Percentiles rank a stretch among this genome's conserved stretches.
Evolutionary conservation across 2,329 filamentous ascomycete species (phyloP).

Genomic region (Apiospora kogelbergensis): DNA sequence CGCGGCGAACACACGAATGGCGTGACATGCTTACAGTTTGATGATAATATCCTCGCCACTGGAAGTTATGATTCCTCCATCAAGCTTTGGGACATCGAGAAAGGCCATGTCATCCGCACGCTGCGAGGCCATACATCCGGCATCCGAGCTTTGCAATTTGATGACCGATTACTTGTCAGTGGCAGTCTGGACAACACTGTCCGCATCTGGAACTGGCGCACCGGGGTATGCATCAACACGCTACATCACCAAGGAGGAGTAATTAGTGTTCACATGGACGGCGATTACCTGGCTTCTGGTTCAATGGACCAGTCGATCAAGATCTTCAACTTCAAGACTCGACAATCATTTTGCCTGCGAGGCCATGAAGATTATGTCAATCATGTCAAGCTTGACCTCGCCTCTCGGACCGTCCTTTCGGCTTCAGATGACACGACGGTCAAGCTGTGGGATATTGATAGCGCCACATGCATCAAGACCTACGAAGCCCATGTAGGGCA

Average conservation of each 20-base stretch:
- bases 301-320: constrained; percentile 89
- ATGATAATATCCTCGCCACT: constrained; percentile 87
- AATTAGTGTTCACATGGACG: constrained; percentile 84
- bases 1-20: constrained; percentile 82
- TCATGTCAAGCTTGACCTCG: constrained; percentile 81
- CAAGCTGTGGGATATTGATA: constrained; percentile 91
- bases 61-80: constrained; percentile 94
- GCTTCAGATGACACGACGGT: constrained; percentile 92
- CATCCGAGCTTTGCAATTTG: constrained; percentile 88
- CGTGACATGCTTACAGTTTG: constrained; percentile 67
- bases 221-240: constrained; percentile 80
- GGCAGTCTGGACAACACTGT: constrained; percentile 86
- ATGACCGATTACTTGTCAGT: constrained; percentile 86
- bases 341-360: constrained; percentile 74
- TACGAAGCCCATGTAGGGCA: constrained; percentile 93
- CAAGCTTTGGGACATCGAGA: constrained; percentile 95
- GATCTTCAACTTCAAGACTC: constrained; percentile 88
- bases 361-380: constrained; percentile 97
- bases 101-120: constrained; percentile 81
- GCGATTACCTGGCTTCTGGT: constrained; percentile 80
- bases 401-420: constrained; percentile 84
- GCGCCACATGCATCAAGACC: constrained; percentile 69
- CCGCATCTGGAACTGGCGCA: constrained; percentile 96
- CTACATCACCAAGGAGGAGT: constrained; percentile 80
- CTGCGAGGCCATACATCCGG: constrained; percentile 79